Conservation (phyloP, 208 protist species). For the Wallacemonas sp. region DNA sequence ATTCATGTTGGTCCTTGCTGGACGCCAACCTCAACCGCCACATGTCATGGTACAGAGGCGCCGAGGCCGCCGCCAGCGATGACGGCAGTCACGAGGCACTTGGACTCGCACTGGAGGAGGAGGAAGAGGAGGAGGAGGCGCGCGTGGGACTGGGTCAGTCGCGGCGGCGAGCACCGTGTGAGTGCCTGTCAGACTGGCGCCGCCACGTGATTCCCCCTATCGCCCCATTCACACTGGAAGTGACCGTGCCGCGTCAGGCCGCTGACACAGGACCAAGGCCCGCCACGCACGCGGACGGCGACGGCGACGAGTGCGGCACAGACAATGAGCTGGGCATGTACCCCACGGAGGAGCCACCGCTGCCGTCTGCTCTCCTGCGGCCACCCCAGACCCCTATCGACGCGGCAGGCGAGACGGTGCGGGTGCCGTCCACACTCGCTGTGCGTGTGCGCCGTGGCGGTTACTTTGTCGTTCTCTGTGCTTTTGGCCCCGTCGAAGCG, state of each 20-base stretch:
- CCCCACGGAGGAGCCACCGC: not conserved
- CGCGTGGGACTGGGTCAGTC: too few relatives aligned
- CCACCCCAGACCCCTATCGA: too few relatives aligned
- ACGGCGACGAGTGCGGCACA: not conserved
- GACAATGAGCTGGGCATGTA: too few relatives aligned
- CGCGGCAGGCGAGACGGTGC: not conserved
- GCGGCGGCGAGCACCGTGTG: not conserved
- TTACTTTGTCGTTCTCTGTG: constrained; percentile 61
- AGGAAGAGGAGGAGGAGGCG: not conserved
- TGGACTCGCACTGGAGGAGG: not conserved
- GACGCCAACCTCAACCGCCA: not conserved
- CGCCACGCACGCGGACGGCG: too few relatives aligned
- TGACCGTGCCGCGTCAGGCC: not conserved
- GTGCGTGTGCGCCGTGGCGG: constrained; percentile 41
- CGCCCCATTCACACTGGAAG: constrained; percentile 1
- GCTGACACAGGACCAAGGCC: too few relatives aligned
- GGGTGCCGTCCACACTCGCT: constrained; percentile 12
- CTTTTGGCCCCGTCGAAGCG: constrained; percentile 43
- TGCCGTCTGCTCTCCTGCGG: not conserved
- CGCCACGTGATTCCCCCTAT: not conserved
- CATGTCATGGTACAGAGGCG: constrained; percentile 1
- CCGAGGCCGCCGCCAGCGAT: not conserved
- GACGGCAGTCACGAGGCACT: not conserved
- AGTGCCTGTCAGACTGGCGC: not conserved
- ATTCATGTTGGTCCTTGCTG: not conserved